Base-by-base conservation (phyloP, 805 yeast genomes). In the Saccharomycopsis amapae region DNA sequence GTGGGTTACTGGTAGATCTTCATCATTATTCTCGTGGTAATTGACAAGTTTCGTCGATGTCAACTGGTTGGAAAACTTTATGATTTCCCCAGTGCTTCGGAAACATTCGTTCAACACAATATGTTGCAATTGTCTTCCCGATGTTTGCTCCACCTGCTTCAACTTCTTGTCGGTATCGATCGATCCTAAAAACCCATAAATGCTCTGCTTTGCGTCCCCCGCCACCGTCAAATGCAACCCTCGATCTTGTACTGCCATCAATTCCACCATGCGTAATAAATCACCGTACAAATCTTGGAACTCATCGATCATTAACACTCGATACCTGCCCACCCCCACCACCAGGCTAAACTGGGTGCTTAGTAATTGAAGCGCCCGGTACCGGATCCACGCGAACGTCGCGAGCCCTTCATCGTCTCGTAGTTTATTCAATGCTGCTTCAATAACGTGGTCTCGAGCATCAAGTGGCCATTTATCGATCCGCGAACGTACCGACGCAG, bases 161-260 rank as follows among this genome's bases (percentile, higher is more conserved):
- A 34, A 24, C 17, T 10, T 13, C 15, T 33, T 20, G 19, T 40
- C 22, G 12, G 28, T n/a, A 10, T 67, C 65, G 36, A 67, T 64
- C 0, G 80, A 67, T 0, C 86, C 85, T 34, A 81, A 56, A 57
- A 84, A 84, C 24, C 69, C 78, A 57, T 80, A 84, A 24, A 84
- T 79, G 43, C 83, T 71, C 60, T 84, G 90, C 57, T 77, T 69
- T 1, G 78, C 74, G 60, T 84, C 90, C 1, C 89, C 89, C 3
- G 87, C 81, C 17, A 83, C 59, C 1, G 81, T 72, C 30, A 84
- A 55, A 58, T 83, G 88, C 44, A 74, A 69, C 5, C 48, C 48
- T 0, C 68, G 52, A 12, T 31, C 35, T 5, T 39, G 20, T 13
- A 39, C 15, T 22, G 36, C 30, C 31, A 2, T 75, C 61, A 1